Evolutionary conservation across 805 yeast species (phyloP), one percentile per base, ranked within the genome.

Genomic region (Hyphopichia homilentoma): DNA sequence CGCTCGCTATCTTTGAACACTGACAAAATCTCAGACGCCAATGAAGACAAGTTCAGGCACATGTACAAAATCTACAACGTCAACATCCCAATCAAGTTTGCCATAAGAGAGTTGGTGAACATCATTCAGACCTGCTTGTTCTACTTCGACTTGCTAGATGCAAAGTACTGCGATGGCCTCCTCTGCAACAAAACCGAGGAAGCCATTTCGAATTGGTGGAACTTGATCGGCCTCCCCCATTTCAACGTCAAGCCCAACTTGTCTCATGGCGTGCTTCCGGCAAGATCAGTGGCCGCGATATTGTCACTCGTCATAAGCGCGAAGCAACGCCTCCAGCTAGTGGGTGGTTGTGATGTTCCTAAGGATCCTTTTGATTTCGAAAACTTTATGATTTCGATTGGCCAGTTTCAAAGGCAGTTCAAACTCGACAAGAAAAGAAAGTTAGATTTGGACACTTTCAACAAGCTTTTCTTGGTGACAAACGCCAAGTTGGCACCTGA

Each of bases 361-460:
- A 84, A 86, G 48, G 97, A 93, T 50, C 90, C 95, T 0, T 79
- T 84, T 49, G 90, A 84, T 39, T 79, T 77, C 32, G 82, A 79
- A 33, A 72, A 71, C 30, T 83, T 90, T 45, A 71, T 78, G 57
- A 54, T 70, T 2, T 75, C 87, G 5, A 71, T 93, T 16, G 76
- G 77, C 2, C 81, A 77, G 38, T 90, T 89, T 53, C 97, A 93
- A 54, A 84, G 78, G 49, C 83, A 79, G 38, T 67, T 70, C 41
- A 71, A 73, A 40, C 48, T 82, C 6, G 69, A 71, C 3, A 64
- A 66, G 37, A 70, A 72, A 16, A 54, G 76, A 38, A 70, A 68
- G 39, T 60, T 84, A 21, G 88, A 83, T 53, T 62, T 70, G 17
- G 63, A 61, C 31, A 82, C 90, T 4, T 41, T 66, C n/a, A 54